Evolutionary conservation across 345 rosid species (phyloP).

Genomic region (Hirschfeldia incana): DNA sequence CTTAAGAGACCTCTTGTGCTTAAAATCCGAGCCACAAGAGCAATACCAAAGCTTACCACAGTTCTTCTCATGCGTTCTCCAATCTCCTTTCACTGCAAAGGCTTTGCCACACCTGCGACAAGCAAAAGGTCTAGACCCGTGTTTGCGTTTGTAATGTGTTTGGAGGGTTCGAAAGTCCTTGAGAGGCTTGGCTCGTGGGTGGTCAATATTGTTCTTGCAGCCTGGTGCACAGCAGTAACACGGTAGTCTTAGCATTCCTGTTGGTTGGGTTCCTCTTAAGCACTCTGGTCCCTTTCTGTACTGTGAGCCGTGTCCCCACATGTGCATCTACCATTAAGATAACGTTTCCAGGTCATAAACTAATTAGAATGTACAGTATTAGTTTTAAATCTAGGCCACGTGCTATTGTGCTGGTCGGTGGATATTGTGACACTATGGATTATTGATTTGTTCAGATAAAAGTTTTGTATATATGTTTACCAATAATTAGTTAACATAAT

Average conservation of each 20-base stretch:
- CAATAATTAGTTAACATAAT: background rate
- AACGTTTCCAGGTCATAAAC: background rate
- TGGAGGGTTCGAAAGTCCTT: constrained; percentile 95
- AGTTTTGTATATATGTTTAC: background rate
- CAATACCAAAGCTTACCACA: constrained; percentile 98
- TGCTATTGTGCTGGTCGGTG: background rate
- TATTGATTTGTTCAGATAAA: background rate
- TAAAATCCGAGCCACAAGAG: constrained; percentile 91
- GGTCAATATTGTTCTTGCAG: constrained; percentile 92
- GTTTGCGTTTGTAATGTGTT: constrained; percentile 96
- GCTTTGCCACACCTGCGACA: constrained; percentile 90
- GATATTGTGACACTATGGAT: background rate
- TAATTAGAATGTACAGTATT: background rate
- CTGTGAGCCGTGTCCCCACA: constrained; percentile 99
- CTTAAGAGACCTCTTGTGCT: constrained; percentile 92
- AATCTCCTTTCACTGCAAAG: constrained; percentile 92
- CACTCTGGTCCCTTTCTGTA: constrained; percentile 74
- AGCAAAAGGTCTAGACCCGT: constrained; percentile 88
- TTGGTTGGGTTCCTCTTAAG: background rate
- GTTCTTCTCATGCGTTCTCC: constrained; percentile 99
- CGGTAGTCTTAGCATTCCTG: constrained; percentile 94
- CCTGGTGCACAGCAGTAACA: constrained; percentile 95
- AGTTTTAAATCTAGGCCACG: background rate
- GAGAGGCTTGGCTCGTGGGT: constrained; percentile 83
- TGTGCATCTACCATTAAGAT: constrained; percentile 68